phyloP scores from a whole-genome alignment of 306 rosid species.

The Citrullus amarus region DNA sequence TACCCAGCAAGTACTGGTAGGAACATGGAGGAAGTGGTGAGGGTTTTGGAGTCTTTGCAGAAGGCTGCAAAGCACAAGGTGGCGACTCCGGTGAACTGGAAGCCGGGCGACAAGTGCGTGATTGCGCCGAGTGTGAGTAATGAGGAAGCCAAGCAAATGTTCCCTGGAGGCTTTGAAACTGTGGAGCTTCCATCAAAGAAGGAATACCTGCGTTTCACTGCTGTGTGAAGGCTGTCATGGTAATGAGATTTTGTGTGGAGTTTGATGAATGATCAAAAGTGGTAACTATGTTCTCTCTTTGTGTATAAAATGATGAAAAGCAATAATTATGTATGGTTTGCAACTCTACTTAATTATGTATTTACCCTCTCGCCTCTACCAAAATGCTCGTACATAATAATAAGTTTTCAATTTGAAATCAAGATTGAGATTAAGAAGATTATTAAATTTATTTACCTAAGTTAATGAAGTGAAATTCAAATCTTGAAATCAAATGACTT shows the following conservation, averaged over 20 bases:
- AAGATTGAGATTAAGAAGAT: too few relatives aligned
- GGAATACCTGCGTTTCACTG: slow-evolving; percentile 50
- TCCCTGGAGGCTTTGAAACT: slow-evolving; percentile 42
- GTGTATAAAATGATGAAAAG: not conserved
- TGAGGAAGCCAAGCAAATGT: slow-evolving; percentile 56
- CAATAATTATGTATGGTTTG: not conserved
- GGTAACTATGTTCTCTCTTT: not conserved
- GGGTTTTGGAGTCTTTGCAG: slow-evolving; percentile 68
- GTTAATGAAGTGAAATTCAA: too few relatives aligned
- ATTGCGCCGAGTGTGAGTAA: slow-evolving; percentile 36
- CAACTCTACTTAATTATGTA: too few relatives aligned
- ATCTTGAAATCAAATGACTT: too few relatives aligned
- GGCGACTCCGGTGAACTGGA: slow-evolving; percentile 79
- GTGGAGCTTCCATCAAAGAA: slow-evolving; percentile 52
- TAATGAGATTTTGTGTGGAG: not conserved
- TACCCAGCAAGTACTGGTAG: slow-evolving; percentile 75
- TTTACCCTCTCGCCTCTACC: too few relatives aligned
- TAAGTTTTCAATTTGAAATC: too few relatives aligned
- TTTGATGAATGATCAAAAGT: not conserved
- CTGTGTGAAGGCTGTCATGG: slow-evolving; percentile 18
- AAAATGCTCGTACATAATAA: too few relatives aligned
- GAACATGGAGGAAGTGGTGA: slow-evolving; percentile 78
- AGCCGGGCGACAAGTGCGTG: slow-evolving; percentile 41
- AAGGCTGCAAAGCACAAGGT: slow-evolving; percentile 43
- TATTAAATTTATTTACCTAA: too few relatives aligned